Conservation (phyloP, 768 basidiomycete species). For the Boletus rufocinnamomeus region DNA sequence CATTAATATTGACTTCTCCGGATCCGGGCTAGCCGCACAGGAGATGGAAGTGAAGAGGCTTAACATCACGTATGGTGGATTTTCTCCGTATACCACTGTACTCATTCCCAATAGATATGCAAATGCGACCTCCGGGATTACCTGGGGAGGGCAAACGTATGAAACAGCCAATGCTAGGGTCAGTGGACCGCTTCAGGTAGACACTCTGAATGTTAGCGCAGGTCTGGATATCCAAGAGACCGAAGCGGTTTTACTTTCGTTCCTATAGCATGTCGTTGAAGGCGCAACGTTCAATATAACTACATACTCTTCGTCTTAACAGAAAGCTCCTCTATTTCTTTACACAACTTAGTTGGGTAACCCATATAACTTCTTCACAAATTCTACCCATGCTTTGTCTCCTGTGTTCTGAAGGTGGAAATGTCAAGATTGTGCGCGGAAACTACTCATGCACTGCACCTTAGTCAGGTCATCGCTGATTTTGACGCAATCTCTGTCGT, state of each 20-base stretch:
- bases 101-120: slow-evolving; percentile 40
- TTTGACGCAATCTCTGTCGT: slow-evolving; percentile 81
- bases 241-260: slow-evolving; percentile 43
- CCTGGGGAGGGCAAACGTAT: slow-evolving; percentile 61
- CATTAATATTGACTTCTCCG: slow-evolving; percentile 43
- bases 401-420: slow-evolving; percentile 65
- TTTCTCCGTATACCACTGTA: background rate
- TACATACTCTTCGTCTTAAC: background rate
- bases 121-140: slow-evolving; percentile 50
- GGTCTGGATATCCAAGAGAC: slow-evolving; percentile 52
- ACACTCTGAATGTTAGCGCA: slow-evolving; percentile 31
- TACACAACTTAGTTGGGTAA: slow-evolving; percentile 3
- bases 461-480: slow-evolving; percentile 92
- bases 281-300: background rate
- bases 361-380: slow-evolving; percentile 48
- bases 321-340: background rate
- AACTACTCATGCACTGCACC: slow-evolving; percentile 36
- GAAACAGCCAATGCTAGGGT: slow-evolving; percentile 50
- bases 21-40: slow-evolving; percentile 25
- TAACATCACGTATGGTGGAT: slow-evolving; percentile 40
- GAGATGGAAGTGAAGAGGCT: slow-evolving; percentile 51
- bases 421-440: background rate
- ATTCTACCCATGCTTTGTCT: slow-evolving; percentile 54
- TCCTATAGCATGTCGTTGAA: slow-evolving; percentile 1
- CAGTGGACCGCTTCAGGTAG: slow-evolving; percentile 36